These are phyloP conservation scores for Anthoceros angustus DNA, from an alignment of 225 moss, liverwort and hornwort genomes.

Conservation along the genomic window DNA sequence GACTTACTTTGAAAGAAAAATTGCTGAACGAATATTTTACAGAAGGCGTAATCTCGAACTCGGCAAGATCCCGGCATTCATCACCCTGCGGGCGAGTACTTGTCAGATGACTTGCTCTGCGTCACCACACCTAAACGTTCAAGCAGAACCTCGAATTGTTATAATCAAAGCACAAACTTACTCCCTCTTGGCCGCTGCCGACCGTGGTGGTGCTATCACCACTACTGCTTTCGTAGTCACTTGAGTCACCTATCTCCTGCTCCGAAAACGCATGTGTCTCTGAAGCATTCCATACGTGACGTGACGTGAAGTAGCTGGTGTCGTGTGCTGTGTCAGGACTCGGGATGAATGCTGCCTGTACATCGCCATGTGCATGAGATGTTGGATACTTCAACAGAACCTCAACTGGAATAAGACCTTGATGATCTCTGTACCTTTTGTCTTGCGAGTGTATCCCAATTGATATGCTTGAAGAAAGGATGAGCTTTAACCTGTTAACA, in stretches of 20 bases:
- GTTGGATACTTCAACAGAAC: background rate
- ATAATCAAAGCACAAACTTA: background rate
- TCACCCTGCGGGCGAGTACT: slow-evolving; percentile 21
- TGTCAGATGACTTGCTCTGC: too few relatives aligned
- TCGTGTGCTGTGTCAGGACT: slow-evolving; percentile 90
- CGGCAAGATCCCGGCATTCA: slow-evolving; percentile 60
- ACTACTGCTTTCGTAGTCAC: slow-evolving; percentile 73
- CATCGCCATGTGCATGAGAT: background rate
- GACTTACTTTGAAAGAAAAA: slow-evolving; percentile 75
- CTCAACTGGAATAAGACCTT: background rate
- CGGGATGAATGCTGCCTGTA: slow-evolving; percentile 90
- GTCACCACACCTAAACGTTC: too few relatives aligned
- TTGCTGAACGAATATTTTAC: slow-evolving; percentile 89
- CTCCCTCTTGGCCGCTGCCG: slow-evolving; percentile 60
- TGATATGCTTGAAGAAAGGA: slow-evolving; percentile 80
- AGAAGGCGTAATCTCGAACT: slow-evolving; percentile 55
- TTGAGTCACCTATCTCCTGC: slow-evolving; percentile 32
- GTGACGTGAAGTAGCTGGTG: slow-evolving; percentile 89
- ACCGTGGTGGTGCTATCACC: slow-evolving; percentile 82
- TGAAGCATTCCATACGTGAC: slow-evolving; percentile 58
- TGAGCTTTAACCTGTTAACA: slow-evolving; percentile 76
- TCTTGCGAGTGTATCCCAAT: slow-evolving; percentile 87
- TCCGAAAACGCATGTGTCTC: slow-evolving; percentile 71
- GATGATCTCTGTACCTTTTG: slow-evolving; percentile 43
- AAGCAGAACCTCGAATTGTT: background rate